Evolutionary conservation across 2,329 filamentous ascomycete genomes (phyloP), one percentile per base, ranked within the genome.

Genomic region (Fusarium anthophilum): DNA sequence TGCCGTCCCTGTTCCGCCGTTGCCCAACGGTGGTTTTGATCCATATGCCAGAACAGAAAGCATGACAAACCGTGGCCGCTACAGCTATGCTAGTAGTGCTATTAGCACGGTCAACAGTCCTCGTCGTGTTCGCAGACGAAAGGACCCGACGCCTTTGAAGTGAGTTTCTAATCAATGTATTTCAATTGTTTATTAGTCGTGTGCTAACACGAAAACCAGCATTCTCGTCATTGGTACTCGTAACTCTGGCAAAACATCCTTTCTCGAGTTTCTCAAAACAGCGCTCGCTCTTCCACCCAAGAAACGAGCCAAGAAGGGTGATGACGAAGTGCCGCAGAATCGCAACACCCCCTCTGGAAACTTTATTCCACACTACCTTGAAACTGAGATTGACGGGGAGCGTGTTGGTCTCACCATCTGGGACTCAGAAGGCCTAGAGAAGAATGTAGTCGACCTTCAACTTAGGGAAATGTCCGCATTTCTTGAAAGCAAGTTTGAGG

Each of bases 61-160:
- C 87, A 98, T 98, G 94, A 95, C 96, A 77, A 92, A 98, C 83
- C 94, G 96, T 77, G 95, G 96, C 69, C 93, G 96, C 75, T 98
- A 97, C 85, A 98, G 95, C 85, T 98, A 98, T 84, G 95, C 96
- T 65, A 97, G 94, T 85, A 97, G 93, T 83, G 93, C 94, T 61
- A 90, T 96, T 76, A 98, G 94, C 86, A 93, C 94, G 69, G 91
- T 98, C 85, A 98, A 98, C 86, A 98, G 93, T 82, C 96, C 96
- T 73, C 91, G 96, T 76, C 91, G 95, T 81, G 92, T 98, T 76
- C 92, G 96, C 78, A 93, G 96, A 86, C 92, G 96, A 86, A 98
- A 98, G 87, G 96, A 99, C 80, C 96, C 96, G 14, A 98, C 96
- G 17, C 95, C 96, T 2, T 98, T 98, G 90, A 99, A 99, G 96